Percentiles rank a stretch among this genome's conserved stretches.
These are phyloP conservation scores for Odonthalia washingtoniensis DNA, from an alignment of 31 red algal genomes.

Conservation along the genomic window DNA sequence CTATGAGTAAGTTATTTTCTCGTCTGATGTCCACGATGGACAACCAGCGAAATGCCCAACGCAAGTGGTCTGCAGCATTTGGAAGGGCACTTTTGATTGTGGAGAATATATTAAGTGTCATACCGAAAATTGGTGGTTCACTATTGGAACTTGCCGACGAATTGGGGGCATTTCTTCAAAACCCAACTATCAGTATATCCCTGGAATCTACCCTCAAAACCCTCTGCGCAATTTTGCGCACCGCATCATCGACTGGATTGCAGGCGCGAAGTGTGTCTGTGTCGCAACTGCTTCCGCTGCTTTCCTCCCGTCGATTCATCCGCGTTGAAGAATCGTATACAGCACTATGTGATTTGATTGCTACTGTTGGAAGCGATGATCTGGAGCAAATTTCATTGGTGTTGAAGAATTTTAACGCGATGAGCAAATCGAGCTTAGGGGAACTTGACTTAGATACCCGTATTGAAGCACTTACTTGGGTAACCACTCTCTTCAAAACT, in stretches of 20 bases:
- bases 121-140: not conserved
- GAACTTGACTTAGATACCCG: slow-evolving; percentile 68
- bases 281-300: not conserved
- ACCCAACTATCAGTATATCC: not conserved
- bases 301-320: slow-evolving; percentile 35
- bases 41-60: slow-evolving; percentile 17
- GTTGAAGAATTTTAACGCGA: slow-evolving; percentile 64
- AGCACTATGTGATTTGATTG: slow-evolving; percentile 58
- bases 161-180: slow-evolving; percentile 31
- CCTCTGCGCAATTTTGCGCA: not conserved
- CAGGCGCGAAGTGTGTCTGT: not conserved
- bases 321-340: slow-evolving; percentile 25
- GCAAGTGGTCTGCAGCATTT: slow-evolving; percentile 32
- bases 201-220: slow-evolving; percentile 17
- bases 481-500: slow-evolving; percentile 40
- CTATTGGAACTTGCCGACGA: slow-evolving; percentile 43
- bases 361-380: slow-evolving; percentile 13
- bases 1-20: slow-evolving; percentile 24
- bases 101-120: slow-evolving; percentile 21
- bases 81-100: slow-evolving; percentile 21
- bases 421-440: slow-evolving; percentile 53
- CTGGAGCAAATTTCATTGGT: slow-evolving; percentile 33
- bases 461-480: slow-evolving; percentile 59
- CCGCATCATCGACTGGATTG: not conserved
- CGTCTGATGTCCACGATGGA: slow-evolving; percentile 11